Evolutionary conservation across 2,329 filamentous ascomycete species (phyloP), one percentile per base, ranked within the genome.

Genomic region (Scolecobasidium constrictum): DNA sequence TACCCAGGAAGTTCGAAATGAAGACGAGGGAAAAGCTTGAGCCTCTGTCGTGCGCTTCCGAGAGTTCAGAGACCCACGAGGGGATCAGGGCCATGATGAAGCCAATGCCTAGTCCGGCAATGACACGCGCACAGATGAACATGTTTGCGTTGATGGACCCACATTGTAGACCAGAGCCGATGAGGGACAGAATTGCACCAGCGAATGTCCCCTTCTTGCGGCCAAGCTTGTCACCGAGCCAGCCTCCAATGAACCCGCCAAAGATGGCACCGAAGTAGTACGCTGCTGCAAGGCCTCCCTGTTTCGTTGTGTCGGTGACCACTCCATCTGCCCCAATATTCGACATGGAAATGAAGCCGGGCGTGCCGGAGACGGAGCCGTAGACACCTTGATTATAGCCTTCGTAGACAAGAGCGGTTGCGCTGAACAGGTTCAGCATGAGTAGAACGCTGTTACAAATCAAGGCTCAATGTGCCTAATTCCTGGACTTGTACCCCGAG

Each of bases 1-100:
- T 77, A 52, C 80, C 80, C 38, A 83, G 77, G 47, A 83, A 83
- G 53, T 85, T 86, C 5, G 73, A 60, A 37, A 73, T 72, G 53
- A 77, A 77, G 12, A 73, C 73, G 4, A 77, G 57, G 2, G 73
- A 73, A 4, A 71, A 67, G 67, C 72, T 23, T 22, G 9, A 47
- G 50, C 76, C 76, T 51, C 77, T 68, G 42, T 70, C 75, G 2
- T 69, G 69, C 1, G 75, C 67, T 49, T 75, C 67, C 0, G 77
- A 75, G 42, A 74, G 70, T 54, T 81, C 78, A 6, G 75, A 72
- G 46, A 79, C 76, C 54, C 81, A 81, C 22, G 76, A 69, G 3
- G 77, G 78, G 2, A 81, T 72, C 3, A 71, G 73, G 53, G 74
- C 77, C 15, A 68, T 73, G 49, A 78, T 66, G 13, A 73, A 54